Evolutionary conservation across 2,329 filamentous ascomycete genomes (phyloP).

Genomic region (Colletotrichum eremochloae): DNA sequence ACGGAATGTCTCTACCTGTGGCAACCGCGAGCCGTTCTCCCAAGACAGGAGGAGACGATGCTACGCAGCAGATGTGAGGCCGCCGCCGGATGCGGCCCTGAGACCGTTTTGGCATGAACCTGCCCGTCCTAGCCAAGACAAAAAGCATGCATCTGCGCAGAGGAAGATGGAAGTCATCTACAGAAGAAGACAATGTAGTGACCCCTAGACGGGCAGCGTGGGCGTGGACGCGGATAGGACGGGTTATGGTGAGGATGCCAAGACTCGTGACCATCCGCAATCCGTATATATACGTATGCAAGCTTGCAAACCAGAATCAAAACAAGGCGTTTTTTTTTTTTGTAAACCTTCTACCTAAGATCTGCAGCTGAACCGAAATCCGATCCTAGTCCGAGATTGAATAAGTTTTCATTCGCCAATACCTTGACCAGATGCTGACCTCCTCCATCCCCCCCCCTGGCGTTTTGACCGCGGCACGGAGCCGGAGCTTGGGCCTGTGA

Average conservation of each 20-base stretch:
- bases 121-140: not conserved
- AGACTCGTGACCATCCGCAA: not conserved
- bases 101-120: not conserved
- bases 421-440: slow-evolving; percentile 12
- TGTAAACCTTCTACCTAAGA: not conserved
- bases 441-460: not conserved
- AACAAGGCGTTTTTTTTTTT: not conserved
- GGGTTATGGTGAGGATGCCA: slow-evolving; percentile 4
- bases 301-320: slow-evolving; percentile 23
- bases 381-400: not conserved
- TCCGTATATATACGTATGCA: slow-evolving; percentile 18
- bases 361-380: not conserved
- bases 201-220: slow-evolving; percentile 20
- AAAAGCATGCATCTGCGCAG: slow-evolving; percentile 27
- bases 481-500: slow-evolving; percentile 35
- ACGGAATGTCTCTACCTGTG: not conserved
- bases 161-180: slow-evolving; percentile 16
- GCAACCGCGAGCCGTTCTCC: not conserved
- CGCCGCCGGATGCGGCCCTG: not conserved
- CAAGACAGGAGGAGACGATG: not conserved
- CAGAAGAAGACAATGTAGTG: slow-evolving; percentile 1
- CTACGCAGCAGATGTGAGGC: not conserved
- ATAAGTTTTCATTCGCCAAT: not conserved
- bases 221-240: not conserved
- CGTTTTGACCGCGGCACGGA: slow-evolving; percentile 6